phyloP scores from a whole-genome alignment of 2,329 filamentous ascomycete species.

The Colletotrichum sp. region DNA sequence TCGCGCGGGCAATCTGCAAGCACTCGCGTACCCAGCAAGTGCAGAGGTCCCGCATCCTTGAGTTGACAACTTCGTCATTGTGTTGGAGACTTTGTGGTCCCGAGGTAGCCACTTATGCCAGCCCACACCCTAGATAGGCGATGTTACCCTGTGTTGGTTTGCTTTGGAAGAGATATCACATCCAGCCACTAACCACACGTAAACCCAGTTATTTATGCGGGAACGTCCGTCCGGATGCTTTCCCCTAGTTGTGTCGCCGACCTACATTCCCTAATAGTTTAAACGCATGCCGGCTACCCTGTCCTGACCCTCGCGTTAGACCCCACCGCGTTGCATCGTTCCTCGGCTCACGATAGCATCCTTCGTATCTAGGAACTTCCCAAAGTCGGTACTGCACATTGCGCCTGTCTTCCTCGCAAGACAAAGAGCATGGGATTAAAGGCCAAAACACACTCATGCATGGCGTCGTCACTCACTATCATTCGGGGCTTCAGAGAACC shows the following conservation, averaged over 20 bases:
- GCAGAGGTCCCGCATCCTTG: too few species aligned
- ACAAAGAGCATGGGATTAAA: too few species aligned
- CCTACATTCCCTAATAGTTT: background rate
- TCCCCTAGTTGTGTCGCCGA: background rate
- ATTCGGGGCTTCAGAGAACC: background rate
- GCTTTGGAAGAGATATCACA: background rate
- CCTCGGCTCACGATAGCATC: background rate
- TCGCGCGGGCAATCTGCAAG: too few species aligned
- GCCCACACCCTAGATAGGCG: background rate
- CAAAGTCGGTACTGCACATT: too few species aligned
- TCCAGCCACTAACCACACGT: background rate
- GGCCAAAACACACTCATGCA: background rate
- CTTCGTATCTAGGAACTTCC: background rate
- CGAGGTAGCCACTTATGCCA: too few species aligned
- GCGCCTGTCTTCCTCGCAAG: too few species aligned
- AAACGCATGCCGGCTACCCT: background rate
- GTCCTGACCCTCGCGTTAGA: background rate
- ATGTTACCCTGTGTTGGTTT: background rate
- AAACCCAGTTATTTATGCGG: background rate
- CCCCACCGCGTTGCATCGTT: background rate
- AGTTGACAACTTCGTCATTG: too few species aligned
- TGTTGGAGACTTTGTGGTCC: too few species aligned
- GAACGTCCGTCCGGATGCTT: background rate
- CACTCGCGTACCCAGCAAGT: too few species aligned
- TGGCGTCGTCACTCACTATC: background rate